Evolutionary conservation across 2,329 filamentous ascomycete species (phyloP).

Genomic region (Neofusicoccum sp.): DNA sequence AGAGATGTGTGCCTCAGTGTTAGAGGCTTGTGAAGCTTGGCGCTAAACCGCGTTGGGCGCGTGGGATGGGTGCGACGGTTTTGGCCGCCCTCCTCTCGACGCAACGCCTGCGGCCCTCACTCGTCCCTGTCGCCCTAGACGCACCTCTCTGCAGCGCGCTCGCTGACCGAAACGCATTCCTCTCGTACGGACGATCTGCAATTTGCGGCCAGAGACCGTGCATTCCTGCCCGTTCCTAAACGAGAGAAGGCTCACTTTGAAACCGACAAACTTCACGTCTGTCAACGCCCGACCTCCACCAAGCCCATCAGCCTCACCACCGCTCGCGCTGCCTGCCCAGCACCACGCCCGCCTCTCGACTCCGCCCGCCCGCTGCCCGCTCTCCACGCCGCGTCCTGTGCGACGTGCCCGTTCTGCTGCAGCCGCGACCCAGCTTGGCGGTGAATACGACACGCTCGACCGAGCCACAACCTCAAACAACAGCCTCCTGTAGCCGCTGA

Average conservation of each 20-base stretch:
- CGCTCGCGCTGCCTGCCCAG: constrained; percentile 4
- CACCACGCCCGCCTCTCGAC: constrained; percentile 1
- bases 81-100: constrained; percentile 21
- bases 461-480: constrained; percentile 32
- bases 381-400: constrained; percentile 11
- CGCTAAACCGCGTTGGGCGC: constrained; percentile 19
- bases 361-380: neutral
- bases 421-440: constrained; percentile 34
- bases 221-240: constrained; percentile 27
- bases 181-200: constrained; percentile 21
- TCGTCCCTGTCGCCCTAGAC: constrained; percentile 10
- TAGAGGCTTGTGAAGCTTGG: constrained; percentile 17
- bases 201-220: constrained; percentile 21
- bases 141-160: constrained; percentile 13
- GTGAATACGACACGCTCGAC: constrained; percentile 33
- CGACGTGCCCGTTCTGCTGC: constrained; percentile 21
- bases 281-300: constrained; percentile 24
- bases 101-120: constrained; percentile 9
- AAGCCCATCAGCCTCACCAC: constrained; percentile 22
- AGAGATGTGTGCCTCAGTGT: constrained; percentile 1
- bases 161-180: constrained; percentile 22
- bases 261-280: constrained; percentile 26
- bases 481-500: constrained; percentile 24
- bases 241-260: constrained; percentile 26
- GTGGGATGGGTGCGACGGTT: constrained; percentile 16